Evolutionary conservation across 2,329 filamentous ascomycete species (phyloP).

Genomic region (Verticillium alfalfae): DNA sequence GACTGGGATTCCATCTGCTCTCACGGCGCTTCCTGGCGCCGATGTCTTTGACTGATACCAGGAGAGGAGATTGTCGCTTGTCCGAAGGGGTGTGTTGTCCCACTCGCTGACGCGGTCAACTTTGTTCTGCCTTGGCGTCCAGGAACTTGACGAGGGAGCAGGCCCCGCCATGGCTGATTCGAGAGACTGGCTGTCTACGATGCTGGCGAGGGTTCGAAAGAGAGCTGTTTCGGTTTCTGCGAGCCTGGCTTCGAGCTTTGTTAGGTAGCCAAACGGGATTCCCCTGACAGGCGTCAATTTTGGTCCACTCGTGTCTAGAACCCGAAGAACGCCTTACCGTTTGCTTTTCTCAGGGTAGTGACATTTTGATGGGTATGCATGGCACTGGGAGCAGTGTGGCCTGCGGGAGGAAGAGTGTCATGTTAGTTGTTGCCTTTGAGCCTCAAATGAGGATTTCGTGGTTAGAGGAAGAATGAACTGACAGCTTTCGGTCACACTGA

Average conservation of each 20-base stretch:
- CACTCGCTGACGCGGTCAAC: constrained; percentile 20
- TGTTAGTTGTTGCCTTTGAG: too few relatives aligned
- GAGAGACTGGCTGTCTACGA: not conserved
- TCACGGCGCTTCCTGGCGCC: not conserved
- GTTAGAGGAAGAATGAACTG: not conserved
- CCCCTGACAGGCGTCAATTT: constrained; percentile 14
- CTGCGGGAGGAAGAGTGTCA: constrained; percentile 6
- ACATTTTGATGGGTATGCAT: constrained; percentile 18
- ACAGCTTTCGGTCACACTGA: constrained; percentile 10
- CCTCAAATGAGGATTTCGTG: too few relatives aligned
- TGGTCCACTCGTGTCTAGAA: too few relatives aligned
- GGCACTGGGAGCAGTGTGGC: constrained; percentile 22
- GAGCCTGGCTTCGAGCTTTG: constrained; percentile 28
- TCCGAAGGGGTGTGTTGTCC: constrained; percentile 16
- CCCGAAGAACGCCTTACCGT: constrained; percentile 9
- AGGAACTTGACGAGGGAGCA: not conserved
- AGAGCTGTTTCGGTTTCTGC: constrained; percentile 23
- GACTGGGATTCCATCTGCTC: constrained; percentile 1
- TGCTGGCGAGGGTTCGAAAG: constrained; percentile 12
- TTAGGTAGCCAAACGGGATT: constrained; percentile 31
- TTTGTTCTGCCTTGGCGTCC: constrained; percentile 15
- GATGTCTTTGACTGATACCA: constrained; percentile 12
- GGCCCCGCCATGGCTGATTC: not conserved
- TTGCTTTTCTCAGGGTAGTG: constrained; percentile 28
- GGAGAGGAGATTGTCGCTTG: constrained; percentile 8